Evolutionary conservation across 2,329 filamentous ascomycete species (phyloP), one percentile per base, ranked within the genome.

Genomic region (Trichoderma gracile): DNA sequence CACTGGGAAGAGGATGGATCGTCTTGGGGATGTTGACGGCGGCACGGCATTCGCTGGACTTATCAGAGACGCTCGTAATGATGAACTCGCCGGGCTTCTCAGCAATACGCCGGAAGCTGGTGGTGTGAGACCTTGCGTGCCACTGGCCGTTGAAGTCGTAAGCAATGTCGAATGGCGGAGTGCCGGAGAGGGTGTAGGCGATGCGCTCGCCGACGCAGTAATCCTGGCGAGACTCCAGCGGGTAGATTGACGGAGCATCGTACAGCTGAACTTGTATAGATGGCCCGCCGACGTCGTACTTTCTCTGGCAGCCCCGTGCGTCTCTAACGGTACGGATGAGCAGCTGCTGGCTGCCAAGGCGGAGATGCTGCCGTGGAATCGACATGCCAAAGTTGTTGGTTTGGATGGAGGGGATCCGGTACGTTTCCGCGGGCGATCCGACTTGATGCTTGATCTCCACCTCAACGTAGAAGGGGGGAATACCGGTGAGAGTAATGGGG

Each of bases 131-230:
- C 68, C 89, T 89, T 61, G 94, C 95, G 75, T 92, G 94, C 78
- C 91, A 89, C 47, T 85, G 84, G 63, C 89, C 89, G 70, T 93
- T 88, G 78, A 99, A 99, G 12, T 87, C 90, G 79, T 99, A 99
- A 76, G 89, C 89, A 50, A 99, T 89, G 50, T 94, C 92, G 76
- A 99, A 99, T 0, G 96, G 96, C 19, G 93, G 89, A 62, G 91
- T 91, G 50, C 95, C 96, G 1, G 92, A 92, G 6, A 99, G 86
- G 0, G 92, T 93, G 78, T 97, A 99, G 3, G 91, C 90, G 68
- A 99, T 89, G 61, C 93, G 89, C 76, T 99, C 95, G 68, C 96
- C 95, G 12, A 99, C 93, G 76, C 95, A 99, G 78, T 94, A 97
- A 78, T 99, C 92, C 17, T 84, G 84, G 66, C 91, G 88, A 25